Evolutionary conservation across 306 rosid species (phyloP).

Genomic region (Dicorynia guianensis): DNA sequence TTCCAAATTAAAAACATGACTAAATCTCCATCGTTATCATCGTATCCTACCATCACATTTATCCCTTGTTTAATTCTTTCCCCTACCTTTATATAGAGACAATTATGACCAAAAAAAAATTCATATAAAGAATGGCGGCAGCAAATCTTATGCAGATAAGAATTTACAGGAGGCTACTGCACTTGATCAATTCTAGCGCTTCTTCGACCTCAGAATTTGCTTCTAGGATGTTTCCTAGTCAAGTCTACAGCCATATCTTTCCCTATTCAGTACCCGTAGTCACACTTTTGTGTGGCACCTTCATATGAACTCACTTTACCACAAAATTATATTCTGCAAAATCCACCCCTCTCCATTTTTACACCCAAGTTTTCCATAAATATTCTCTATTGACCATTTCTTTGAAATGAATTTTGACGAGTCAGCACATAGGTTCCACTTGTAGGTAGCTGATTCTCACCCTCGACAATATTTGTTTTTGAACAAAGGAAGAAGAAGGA

Average conservation of each 20-base stretch:
- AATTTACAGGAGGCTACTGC: conserved; percentile 40
- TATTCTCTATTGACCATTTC: conserved; percentile 35
- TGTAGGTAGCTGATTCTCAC: conserved; percentile 41
- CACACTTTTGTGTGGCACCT: conserved; percentile 11
- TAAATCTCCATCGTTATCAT: conserved; percentile 9
- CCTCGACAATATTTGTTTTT: conserved; percentile 49
- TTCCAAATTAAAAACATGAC: conserved; percentile 22
- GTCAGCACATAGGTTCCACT: conserved; percentile 46
- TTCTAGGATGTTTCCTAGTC: conserved; percentile 32
- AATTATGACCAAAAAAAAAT: background rate
- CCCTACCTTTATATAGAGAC: background rate
- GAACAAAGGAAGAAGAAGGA: conserved; percentile 72
- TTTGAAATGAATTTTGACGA: conserved; percentile 52
- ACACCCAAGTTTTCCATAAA: conserved; percentile 17
- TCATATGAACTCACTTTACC: conserved; percentile 12
- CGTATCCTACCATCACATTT: conserved; percentile 26
- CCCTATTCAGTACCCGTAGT: conserved; percentile 1
- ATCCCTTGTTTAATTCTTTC: conserved; percentile 32
- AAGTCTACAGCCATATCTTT: conserved; percentile 30
- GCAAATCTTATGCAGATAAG: conserved; percentile 34
- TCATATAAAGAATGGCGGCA: conserved; percentile 33
- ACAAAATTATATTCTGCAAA: conserved; percentile 15
- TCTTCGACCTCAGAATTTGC: conserved; percentile 8
- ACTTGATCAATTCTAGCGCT: conserved; percentile 19
- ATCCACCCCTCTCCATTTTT: conserved; percentile 32